Conservation (phyloP, 306 rosid genomes). For the Prinsepia uniflora region DNA sequence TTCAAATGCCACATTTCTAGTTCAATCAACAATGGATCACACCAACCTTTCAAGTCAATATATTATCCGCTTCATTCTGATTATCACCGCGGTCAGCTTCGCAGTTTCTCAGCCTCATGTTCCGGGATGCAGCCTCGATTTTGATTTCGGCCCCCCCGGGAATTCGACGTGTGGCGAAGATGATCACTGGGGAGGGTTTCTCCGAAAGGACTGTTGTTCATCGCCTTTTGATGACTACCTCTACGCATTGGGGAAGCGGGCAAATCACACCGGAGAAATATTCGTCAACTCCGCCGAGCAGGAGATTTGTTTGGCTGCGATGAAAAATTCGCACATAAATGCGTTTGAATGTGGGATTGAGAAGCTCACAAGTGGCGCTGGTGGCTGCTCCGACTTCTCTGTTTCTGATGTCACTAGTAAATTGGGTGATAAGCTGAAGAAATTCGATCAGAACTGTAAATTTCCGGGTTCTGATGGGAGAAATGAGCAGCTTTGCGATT, state of each 20-base stretch:
- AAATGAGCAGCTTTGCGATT: slow-evolving; percentile 22
- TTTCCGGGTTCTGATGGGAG: slow-evolving; percentile 18
- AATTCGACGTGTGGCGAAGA: slow-evolving; percentile 31
- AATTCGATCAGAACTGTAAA: slow-evolving; percentile 27
- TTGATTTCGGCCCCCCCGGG: slow-evolving; percentile 1
- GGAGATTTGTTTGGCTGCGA: slow-evolving; percentile 24
- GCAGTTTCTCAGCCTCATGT: slow-evolving; percentile 24
- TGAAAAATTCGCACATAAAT: slow-evolving; percentile 11
- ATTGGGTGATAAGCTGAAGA: slow-evolving; percentile 30
- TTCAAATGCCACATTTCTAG: not conserved
- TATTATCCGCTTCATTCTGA: slow-evolving; percentile 20
- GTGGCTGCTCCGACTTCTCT: slow-evolving; percentile 45
- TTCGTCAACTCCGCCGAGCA: slow-evolving; percentile 37
- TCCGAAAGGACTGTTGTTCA: slow-evolving; percentile 23
- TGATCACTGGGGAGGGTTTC: slow-evolving; percentile 36
- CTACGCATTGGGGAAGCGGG: slow-evolving; percentile 30
- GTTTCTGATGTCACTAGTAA: slow-evolving; percentile 30
- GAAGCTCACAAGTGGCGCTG: slow-evolving; percentile 37
- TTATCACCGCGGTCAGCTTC: not conserved
- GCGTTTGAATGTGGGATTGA: slow-evolving; percentile 42
- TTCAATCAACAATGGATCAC: too few species aligned
- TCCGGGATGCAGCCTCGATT: slow-evolving; percentile 30
- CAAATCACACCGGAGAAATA: slow-evolving; percentile 35
- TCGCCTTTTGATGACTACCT: slow-evolving; percentile 36
- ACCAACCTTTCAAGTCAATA: slow-evolving; percentile 6